These are phyloP conservation scores for Hawksworthiomyces lignivorus DNA, from an alignment of 2,329 filamentous ascomycete species.

Conservation along the genomic window DNA sequence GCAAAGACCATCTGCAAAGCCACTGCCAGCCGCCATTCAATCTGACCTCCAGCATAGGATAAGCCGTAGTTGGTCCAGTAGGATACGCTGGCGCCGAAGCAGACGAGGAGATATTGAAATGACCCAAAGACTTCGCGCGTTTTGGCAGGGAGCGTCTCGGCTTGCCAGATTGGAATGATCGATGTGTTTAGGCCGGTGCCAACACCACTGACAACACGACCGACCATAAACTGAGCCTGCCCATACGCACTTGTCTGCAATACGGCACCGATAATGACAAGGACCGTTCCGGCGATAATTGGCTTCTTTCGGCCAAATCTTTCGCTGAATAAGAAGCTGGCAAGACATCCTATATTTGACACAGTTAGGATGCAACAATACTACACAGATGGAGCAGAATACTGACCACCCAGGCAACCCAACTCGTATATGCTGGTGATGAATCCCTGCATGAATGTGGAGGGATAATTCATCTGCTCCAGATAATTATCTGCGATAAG, in stretches of 20 bases:
- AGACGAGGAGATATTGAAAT: constrained; percentile 34
- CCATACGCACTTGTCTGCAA: constrained; percentile 11
- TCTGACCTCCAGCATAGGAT: too few relatives aligned
- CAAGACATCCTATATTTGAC: too few relatives aligned
- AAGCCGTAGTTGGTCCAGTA: too few relatives aligned
- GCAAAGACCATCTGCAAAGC: too few relatives aligned
- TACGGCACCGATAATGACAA: constrained; percentile 14
- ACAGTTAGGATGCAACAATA: too few relatives aligned
- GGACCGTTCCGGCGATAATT: constrained; percentile 16
- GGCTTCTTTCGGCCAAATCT: constrained; percentile 15
- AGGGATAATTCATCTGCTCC: constrained; percentile 9
- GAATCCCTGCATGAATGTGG: constrained; percentile 8
- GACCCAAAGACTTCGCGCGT: constrained; percentile 26
- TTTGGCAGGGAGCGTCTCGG: constrained; percentile 25
- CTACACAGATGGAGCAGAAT: too few relatives aligned
- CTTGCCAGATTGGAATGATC: constrained; percentile 31
- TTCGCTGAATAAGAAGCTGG: constrained; percentile 16
- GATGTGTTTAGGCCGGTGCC: constrained; percentile 39
- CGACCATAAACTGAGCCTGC: constrained; percentile 32
- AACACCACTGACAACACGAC: constrained; percentile 29
- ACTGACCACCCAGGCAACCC: constrained; percentile 18
- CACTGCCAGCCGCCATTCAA: too few relatives aligned
- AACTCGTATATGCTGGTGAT: constrained; percentile 18
- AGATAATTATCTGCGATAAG: constrained; percentile 21
- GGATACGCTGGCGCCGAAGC: constrained; percentile 29